Base-by-base conservation (phyloP, 1,284 basidiomycete genomes). In the Ceratobasidium theobromae region DNA sequence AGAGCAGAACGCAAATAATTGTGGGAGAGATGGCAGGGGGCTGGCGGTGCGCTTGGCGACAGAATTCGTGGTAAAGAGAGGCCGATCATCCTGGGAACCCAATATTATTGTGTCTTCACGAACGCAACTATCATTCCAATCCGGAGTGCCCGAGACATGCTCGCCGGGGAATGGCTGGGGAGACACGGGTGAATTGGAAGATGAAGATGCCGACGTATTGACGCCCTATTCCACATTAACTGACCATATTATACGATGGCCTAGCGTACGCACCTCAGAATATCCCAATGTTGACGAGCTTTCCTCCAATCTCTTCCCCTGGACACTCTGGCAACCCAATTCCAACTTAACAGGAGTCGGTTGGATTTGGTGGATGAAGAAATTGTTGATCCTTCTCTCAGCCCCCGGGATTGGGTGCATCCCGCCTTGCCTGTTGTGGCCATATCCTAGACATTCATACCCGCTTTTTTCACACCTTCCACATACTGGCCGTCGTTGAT, bases 401-500 rank as follows among this genome's bases (percentile, higher is more conserved):
- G n/a, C n/a, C n/a, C n/a, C n/a, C n/a, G n/a, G n/a, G n/a, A n/a
- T n/a, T n/a, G n/a, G n/a, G n/a, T n/a, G n/a, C n/a, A n/a, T n/a
- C n/a, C n/a, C n/a, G n/a, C n/a, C n/a, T 38, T 16, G 35, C 16
- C 9, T 38, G 18, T 45, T 45, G 18, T 45, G 43, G 43, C 12
- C 6, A 21, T 62, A 62, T 33, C 58, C 58, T 6, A 51, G n/a
- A 30, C 58, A 62, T 11, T 16, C 23, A 28, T 38, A 40, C 21
- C 35, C 33, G 11, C 46, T n/a, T 32, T 25, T 41, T 18, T n/a
- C 46, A 25, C 58, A 62, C 41, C 46, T 35, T 48, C 51, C 58
- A 25, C 58, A 62, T n/a, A 32, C 41, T 4, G 58, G 58, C 28
- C 48, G 58, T n/a, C 32, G n/a, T 25, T 51, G 45, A 18, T 62